Conservation (phyloP, 805 yeast species). For the Metschnikowia baotianmanensis region DNA sequence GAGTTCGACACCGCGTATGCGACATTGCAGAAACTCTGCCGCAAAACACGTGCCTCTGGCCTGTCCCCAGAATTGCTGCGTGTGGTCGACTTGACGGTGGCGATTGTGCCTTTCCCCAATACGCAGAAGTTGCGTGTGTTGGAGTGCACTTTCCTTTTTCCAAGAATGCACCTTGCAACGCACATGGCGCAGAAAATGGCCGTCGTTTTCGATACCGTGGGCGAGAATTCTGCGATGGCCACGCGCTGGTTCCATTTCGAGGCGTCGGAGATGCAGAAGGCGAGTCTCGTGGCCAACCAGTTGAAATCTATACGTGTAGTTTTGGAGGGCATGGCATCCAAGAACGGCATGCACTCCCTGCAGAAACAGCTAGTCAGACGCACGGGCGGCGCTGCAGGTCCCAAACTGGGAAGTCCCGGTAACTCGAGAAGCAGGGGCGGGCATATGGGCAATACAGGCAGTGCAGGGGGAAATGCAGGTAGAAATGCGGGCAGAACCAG, state of each 20-base stretch:
- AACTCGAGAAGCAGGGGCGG: too few relatives aligned
- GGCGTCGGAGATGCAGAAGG: conserved; percentile 51
- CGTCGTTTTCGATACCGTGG: conserved; percentile 36
- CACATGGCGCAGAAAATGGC: conserved; percentile 35
- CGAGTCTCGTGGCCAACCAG: conserved; percentile 54
- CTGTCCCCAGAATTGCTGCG: conserved; percentile 22
- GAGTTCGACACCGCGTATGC: conserved; percentile 46
- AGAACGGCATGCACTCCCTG: too few relatives aligned
- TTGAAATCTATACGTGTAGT: conserved; percentile 49
- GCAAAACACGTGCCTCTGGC: conserved; percentile 20
- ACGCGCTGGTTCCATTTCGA: conserved; percentile 49
- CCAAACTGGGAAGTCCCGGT: too few relatives aligned
- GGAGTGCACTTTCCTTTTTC: conserved; percentile 26
- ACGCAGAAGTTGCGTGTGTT: conserved; percentile 42
- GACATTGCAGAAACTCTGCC: conserved; percentile 30
- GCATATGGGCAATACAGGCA: too few relatives aligned
- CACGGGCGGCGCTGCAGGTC: too few relatives aligned
- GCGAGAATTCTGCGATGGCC: conserved; percentile 31
- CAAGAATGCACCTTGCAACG: conserved; percentile 32
- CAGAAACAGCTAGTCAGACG: conserved; percentile 11
- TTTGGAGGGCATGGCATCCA: conserved; percentile 45
- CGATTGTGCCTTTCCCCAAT: conserved; percentile 50
- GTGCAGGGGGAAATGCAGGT: too few relatives aligned
- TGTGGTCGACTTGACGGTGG: conserved; percentile 46
- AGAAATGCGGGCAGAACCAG: too few relatives aligned